phyloP scores from a whole-genome alignment of 257 asterid species.

The Salvia miltiorrhiza region DNA sequence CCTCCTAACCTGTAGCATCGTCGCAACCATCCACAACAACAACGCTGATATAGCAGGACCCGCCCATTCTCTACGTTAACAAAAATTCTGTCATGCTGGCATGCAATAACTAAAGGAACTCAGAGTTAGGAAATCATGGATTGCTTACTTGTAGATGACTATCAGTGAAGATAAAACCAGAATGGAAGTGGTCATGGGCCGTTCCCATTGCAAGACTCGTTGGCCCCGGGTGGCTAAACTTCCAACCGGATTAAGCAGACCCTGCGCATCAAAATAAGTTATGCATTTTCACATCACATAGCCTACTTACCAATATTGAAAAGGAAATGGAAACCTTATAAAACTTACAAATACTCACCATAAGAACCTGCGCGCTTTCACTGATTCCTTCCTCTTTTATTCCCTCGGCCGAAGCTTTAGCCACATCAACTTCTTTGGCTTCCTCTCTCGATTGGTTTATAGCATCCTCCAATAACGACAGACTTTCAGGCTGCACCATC shows the following conservation, averaged over 20 bases:
- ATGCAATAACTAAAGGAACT: neutral
- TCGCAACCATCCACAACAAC: constrained; percentile 44
- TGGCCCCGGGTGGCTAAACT: constrained; percentile 32
- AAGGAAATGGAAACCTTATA: too few species aligned
- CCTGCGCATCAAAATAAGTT: constrained; percentile 34
- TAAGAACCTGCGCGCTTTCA: constrained; percentile 70
- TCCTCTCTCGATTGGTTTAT: constrained; percentile 66
- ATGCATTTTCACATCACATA: too few species aligned
- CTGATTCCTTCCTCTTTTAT: constrained; percentile 76
- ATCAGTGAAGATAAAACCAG: constrained; percentile 33
- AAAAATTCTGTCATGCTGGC: neutral
- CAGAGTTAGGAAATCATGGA: neutral
- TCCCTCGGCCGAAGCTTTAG: constrained; percentile 59
- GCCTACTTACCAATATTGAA: too few species aligned
- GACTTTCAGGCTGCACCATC: constrained; percentile 33
- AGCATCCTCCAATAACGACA: constrained; percentile 55
- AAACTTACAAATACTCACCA: constrained; percentile 37
- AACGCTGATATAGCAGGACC: constrained; percentile 60
- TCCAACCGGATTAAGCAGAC: constrained; percentile 49
- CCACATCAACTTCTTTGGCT: constrained; percentile 51
- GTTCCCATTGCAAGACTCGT: constrained; percentile 57
- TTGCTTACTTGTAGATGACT: constrained; percentile 63
- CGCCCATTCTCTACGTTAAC: constrained; percentile 58
- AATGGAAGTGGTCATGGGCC: constrained; percentile 39
- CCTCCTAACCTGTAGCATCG: constrained; percentile 43